Conservation (phyloP, 2,329 filamentous ascomycete genomes). For the Talaromyces sp. region DNA sequence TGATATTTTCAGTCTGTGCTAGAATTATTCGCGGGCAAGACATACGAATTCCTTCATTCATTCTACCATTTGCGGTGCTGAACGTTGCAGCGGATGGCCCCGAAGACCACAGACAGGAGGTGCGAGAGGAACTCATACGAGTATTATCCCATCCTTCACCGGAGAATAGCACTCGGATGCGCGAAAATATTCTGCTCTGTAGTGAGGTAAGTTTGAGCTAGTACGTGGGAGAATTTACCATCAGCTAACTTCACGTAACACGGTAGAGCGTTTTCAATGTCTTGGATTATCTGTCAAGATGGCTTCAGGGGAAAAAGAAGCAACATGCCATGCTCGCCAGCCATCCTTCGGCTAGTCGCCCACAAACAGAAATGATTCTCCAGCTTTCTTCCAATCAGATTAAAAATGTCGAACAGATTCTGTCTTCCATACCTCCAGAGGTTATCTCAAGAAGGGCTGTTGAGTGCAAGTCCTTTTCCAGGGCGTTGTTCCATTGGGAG, state of each 20-base stretch:
- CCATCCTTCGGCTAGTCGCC: slow-evolving; percentile 23
- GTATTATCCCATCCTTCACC: slow-evolving; percentile 65
- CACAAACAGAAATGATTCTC: slow-evolving; percentile 25
- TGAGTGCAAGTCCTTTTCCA: slow-evolving; percentile 89
- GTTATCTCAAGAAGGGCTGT: slow-evolving; percentile 77
- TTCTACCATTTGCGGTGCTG: slow-evolving; percentile 80
- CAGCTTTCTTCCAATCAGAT: slow-evolving; percentile 41
- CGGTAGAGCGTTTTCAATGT: slow-evolving; percentile 77
- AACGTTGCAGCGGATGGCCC: slow-evolving; percentile 75
- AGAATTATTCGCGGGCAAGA: slow-evolving; percentile 83
- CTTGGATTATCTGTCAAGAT: slow-evolving; percentile 85
- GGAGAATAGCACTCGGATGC: slow-evolving; percentile 52
- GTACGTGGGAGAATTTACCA: background rate
- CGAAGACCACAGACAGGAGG: slow-evolving; percentile 57
- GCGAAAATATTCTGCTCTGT: slow-evolving; percentile 75
- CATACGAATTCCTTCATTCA: slow-evolving; percentile 76
- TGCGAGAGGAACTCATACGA: slow-evolving; percentile 68
- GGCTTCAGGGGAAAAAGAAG: slow-evolving; percentile 75
- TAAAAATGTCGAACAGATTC: slow-evolving; percentile 65
- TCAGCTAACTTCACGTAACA: slow-evolving; percentile 6
- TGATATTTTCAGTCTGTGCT: slow-evolving; percentile 76
- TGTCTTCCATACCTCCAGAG: slow-evolving; percentile 65
- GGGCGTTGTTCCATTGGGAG: slow-evolving; percentile 91
- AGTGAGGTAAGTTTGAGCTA: slow-evolving; percentile 65
- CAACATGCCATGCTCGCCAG: slow-evolving; percentile 31